These are phyloP conservation scores for rapeseed (Brassica napus) DNA, from an alignment of 345 rosid species.

Conservation along the genomic window Da-Ae NC_063435.1:6096001-6096500, in stretches of 20 bases:
- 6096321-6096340: conserved; percentile 85
- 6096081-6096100: background rate
- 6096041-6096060: conserved; percentile 16
- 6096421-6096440: background rate
- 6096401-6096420: no score
- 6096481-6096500: conserved; percentile 88
- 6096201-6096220: background rate
- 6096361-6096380: conserved; percentile 95
- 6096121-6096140: no score
- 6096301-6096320: conserved; percentile 96
- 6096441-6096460: background rate
- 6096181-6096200: background rate
- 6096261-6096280: conserved; percentile 93
- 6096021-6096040: conserved; percentile 97
- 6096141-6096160: no score
- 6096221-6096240: background rate
- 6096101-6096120: no score
- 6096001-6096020: conserved; percentile 73
- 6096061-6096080: background rate
- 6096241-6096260: background rate
- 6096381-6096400: conserved; percentile 64
- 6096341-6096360: conserved; percentile 60
- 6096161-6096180: no score
- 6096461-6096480: conserved; percentile 19
- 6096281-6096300: conserved; percentile 76